Evolutionary conservation across 1,284 basidiomycete species (phyloP), one percentile per base, ranked within the genome.

Genomic region (Leccinum fuscescens): DNA sequence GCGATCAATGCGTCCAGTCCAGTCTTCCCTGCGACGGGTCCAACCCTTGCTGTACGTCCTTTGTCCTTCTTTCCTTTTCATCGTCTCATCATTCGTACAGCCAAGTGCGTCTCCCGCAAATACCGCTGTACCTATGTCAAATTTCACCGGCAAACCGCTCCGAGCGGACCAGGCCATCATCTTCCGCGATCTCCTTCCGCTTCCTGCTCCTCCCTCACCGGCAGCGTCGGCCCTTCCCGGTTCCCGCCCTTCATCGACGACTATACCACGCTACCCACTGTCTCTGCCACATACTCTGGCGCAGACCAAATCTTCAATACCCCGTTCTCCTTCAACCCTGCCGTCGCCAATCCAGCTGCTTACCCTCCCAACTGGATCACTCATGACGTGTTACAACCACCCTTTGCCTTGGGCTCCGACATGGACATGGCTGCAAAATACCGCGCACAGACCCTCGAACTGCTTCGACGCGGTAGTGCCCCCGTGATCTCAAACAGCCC

Each of bases 1-100:
- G 92, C 70, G 92, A 94, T 74, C 91, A 94, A 69, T 94, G 92
- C 70, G 91, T 93, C 60, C 86, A 90, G 67, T 83, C 85, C 8
- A 89, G 86, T 67, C 79, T 93, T 8, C 87, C 90, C 0, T 95
- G 92, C 67, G 91, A 93, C 68, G 90, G 89, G 52, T 82, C 83
- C 57, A 90, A 89, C 69, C 92, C 77, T 0, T 63, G 72, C 69
- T 79, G 88, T 89, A 65, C 68, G 89, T 75, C 15, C 15, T 20
- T 27, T 11, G 4, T 50, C 3, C 24, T 14, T 44, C n/a, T 39
- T n/a, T 55, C 49, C 29, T 31, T 35, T 35, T 62, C 27, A 2
- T 50, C 35, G 59, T 58, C 54, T 51, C 37, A 51, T 50, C n/a
- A 37, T 17, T 60, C 56, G 39, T 27, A 24, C 62, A 93, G 92